Conservation (phyloP, 163 green algal species). For the Scenedesmus sp. region DNA sequence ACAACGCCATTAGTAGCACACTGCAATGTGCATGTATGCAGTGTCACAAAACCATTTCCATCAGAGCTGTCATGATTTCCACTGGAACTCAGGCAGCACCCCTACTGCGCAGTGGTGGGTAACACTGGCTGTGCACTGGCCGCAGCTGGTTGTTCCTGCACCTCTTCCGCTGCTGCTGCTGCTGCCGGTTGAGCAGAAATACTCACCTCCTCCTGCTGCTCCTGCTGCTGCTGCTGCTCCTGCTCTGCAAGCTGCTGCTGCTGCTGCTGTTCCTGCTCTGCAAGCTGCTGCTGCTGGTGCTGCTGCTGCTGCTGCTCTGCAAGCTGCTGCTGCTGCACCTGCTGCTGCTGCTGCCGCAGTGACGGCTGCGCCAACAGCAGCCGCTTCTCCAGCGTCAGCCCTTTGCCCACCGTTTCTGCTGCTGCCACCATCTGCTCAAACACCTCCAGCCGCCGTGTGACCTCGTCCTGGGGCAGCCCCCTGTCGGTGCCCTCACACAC, state of each 20-base stretch:
- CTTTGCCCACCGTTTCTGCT: constrained; percentile 30
- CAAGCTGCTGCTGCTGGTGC: not conserved
- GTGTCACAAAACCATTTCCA: not conserved
- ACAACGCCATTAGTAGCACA: no score
- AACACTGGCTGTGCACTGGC: not conserved
- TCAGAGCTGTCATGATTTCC: no score
- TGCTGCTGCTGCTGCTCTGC: not conserved
- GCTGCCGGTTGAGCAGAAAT: not conserved
- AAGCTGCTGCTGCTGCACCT: constrained; percentile 13
- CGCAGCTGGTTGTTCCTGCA: not conserved
- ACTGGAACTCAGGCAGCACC: no score
- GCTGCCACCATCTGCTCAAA: constrained; percentile 28
- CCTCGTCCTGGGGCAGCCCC: not conserved
- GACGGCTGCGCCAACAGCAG: not conserved
- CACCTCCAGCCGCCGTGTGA: constrained; percentile 12
- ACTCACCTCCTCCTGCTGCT: not conserved
- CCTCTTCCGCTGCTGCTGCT: constrained; percentile 1
- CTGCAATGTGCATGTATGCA: no score
- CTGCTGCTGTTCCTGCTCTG: not conserved
- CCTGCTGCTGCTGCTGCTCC: not conserved
- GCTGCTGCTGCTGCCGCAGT: constrained; percentile 1
- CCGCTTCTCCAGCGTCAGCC: constrained; percentile 13
- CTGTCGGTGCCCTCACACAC: not conserved
- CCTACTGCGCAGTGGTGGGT: not conserved
- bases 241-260: not conserved